A percentile compares a stretch with the other conserved stretches of the same genome.
These are phyloP conservation scores for Collybia nuda DNA, from an alignment of 768 basidiomycete genomes.

Conservation along the genomic window DNA sequence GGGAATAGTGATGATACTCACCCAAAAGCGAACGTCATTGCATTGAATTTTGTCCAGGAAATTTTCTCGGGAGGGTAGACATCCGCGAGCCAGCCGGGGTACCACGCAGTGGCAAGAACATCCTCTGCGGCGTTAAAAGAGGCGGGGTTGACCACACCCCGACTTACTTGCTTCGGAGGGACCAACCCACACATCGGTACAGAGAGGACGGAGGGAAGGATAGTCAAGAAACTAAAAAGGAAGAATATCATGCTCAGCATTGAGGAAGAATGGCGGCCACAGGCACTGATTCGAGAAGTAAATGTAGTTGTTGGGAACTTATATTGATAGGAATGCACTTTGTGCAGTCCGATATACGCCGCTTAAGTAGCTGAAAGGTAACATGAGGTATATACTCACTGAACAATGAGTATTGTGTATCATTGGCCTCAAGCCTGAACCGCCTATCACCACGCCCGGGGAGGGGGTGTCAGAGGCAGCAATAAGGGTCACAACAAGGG, in stretches of 20 bases:
- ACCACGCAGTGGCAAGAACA: conserved; percentile 55
- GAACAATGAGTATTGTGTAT: neutral
- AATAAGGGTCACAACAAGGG: neutral
- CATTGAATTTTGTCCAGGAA: conserved; percentile 55
- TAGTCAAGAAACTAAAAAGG: conserved; percentile 25
- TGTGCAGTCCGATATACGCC: too few relatives aligned
- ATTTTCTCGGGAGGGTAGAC: conserved; percentile 41
- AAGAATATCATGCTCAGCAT: conserved; percentile 8
- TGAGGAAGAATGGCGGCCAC: conserved; percentile 2
- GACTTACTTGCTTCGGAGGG: conserved; percentile 19
- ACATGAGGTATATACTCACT: conserved; percentile 5
- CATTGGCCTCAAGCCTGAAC: neutral
- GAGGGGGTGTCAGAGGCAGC: neutral
- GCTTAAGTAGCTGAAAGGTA: conserved; percentile 3
- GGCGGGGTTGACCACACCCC: neutral
- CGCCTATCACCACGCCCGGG: conserved; percentile 2
- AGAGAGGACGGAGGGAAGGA: conserved; percentile 22
- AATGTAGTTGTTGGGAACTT: neutral
- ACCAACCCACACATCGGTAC: conserved; percentile 32
- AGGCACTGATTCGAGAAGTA: conserved; percentile 1
- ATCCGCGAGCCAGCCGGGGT: conserved; percentile 48
- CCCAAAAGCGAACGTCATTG: conserved; percentile 50
- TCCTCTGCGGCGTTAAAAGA: conserved; percentile 16
- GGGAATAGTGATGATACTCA: conserved; percentile 18
- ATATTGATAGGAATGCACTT: neutral